phyloP scores from a whole-genome alignment of 164 flowering plant species.

The Warburgia ugandensis region DNA sequence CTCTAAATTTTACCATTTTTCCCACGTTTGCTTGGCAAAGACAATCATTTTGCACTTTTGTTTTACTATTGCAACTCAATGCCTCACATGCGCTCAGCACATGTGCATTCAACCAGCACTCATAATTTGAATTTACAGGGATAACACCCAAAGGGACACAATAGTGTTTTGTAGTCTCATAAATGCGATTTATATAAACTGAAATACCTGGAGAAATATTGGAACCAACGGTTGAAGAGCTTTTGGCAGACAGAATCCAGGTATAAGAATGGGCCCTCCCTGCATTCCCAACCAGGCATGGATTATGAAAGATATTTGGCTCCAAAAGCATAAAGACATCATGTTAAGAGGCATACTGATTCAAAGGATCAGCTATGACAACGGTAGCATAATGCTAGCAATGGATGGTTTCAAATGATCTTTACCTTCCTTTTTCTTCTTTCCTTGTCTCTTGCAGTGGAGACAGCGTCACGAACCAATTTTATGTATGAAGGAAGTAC shows the following conservation, averaged over 20 bases:
- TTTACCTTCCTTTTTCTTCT: constrained; percentile 80
- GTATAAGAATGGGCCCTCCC: constrained; percentile 88
- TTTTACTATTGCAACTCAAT: too few species aligned
- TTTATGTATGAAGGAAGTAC: constrained; percentile 84
- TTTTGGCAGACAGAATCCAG: constrained; percentile 93
- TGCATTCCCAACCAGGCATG: constrained; percentile 31
- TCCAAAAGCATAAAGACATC: background rate
- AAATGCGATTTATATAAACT: background rate
- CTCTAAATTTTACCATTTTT: too few species aligned
- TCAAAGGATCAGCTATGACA: background rate
- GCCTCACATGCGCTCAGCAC: too few species aligned
- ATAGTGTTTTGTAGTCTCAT: background rate
- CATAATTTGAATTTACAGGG: background rate
- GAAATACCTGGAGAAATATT: constrained; percentile 82
- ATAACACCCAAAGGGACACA: background rate
- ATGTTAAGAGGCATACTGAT: background rate
- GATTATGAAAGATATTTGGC: too few species aligned
- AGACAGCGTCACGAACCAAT: constrained; percentile 91
- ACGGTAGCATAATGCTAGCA: background rate
- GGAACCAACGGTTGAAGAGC: constrained; percentile 96
- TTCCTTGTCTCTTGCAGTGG: constrained; percentile 88
- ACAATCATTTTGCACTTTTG: too few species aligned
- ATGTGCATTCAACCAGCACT: too few species aligned
- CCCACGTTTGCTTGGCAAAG: too few species aligned
- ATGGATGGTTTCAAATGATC: background rate